phyloP scores from a whole-genome alignment of 371 early-diverging fungal genomes.

The Mucor piriformis region DNA sequence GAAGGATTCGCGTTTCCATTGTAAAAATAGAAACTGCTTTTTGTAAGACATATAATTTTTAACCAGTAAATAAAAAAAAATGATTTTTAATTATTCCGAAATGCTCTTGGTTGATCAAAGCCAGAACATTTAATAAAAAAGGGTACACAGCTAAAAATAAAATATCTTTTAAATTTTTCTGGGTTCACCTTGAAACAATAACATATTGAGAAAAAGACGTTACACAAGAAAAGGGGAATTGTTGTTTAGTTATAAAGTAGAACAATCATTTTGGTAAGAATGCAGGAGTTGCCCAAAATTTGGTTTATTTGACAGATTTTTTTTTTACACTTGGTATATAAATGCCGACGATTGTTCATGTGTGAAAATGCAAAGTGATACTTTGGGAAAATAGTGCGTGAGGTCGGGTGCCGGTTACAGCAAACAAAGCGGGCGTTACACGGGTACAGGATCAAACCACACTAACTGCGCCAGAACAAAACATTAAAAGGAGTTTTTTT shows the following conservation, averaged over 20 bases:
- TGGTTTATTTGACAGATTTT: background rate
- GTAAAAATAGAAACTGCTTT: background rate
- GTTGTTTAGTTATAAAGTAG: too few species aligned
- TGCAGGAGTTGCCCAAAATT: background rate
- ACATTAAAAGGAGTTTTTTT: too few species aligned
- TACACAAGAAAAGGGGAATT: too few species aligned
- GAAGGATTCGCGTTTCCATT: too few species aligned
- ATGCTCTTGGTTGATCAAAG: background rate
- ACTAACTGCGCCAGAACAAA: too few species aligned
- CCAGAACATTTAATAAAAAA: background rate
- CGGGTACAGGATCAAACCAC: too few species aligned
- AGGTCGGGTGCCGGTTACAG: slow-evolving; percentile 19
- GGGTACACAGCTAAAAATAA: background rate
- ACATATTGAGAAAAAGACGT: too few species aligned
- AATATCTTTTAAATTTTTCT: background rate
- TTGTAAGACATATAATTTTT: too few species aligned
- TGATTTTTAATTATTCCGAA: background rate
- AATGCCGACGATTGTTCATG: too few species aligned
- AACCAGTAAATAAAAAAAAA: background rate
- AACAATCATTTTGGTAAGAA: too few species aligned
- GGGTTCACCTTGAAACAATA: background rate
- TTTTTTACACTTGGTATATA: background rate
- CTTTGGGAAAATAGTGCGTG: slow-evolving; percentile 22
- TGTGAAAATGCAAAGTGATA: background rate
- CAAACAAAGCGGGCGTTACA: background rate